Base-by-base conservation (phyloP, 2,329 filamentous ascomycete genomes). In the Verticillium tricorpus region DNA sequence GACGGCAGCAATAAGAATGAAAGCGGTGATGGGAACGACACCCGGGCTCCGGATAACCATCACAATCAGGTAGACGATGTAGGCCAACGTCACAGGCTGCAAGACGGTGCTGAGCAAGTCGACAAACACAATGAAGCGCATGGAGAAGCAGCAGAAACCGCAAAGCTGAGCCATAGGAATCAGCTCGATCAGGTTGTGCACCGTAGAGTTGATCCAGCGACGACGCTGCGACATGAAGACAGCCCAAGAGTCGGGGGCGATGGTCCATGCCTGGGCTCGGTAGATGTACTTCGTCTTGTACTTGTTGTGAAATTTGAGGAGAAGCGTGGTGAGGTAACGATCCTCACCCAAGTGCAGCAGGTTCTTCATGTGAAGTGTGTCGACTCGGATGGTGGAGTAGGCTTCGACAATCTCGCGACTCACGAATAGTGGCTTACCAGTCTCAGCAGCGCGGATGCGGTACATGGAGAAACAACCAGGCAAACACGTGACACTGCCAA, bases 381-480 rank as follows among this genome's bases (percentile, higher is more conserved):
- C 95, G 65, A 99, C 95, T 66, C 95, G 93, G 70, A 97, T 97
- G 61, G 94, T 92, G 0, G 92, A 82, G 74, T 99, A 99, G 57
- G 86, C 83, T 3, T 97, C 89, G 15, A 98, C 87, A 34, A 99
- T 86, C 72, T 98, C 95, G 66, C 89, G 89, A 75, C 93, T 97
- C 69, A 99, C 93, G 73, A 99, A 98, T 34, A 99, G 84, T 14
- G 95, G 95, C 78, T 98, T 98, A 70, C 93, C 94, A 17, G 89
- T 92, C 76, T 98, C 95, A 7, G 93, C 91, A 34, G 95, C 92
- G 65, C 95, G 92, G 71, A 99, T 93, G 69, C 95, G 90, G 78
- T 97, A 99, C 95, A 99, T 99, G 70, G 90, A 93, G 85, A 98
- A 99, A 85, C 95, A 99, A 81, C 95, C 95, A 28, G 95, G 95